A percentile compares a stretch with the other conserved stretches of the same genome.
Evolutionary conservation across 129 eudicot genomes (phyloP).

Genomic region (Lactuca sativa): DNA sequence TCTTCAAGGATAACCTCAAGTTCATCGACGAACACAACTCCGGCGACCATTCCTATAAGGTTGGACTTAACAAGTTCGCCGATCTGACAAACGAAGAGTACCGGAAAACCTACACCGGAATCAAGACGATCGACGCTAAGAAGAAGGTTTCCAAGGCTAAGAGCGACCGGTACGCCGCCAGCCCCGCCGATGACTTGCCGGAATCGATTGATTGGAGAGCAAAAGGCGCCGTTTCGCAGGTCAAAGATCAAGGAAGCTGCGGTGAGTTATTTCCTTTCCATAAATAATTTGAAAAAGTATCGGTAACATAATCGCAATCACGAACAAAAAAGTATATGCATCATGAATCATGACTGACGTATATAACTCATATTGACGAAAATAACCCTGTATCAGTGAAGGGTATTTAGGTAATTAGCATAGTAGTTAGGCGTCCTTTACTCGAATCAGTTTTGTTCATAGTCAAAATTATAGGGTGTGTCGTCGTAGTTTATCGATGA

Average conservation of each 20-base stretch:
- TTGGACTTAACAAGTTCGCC: constrained; percentile 76
- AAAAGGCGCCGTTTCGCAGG: constrained; percentile 69
- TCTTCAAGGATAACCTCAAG: constrained; percentile 72
- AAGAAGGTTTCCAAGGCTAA: constrained; percentile 19
- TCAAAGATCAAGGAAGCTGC: constrained; percentile 88
- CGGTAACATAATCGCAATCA: not conserved
- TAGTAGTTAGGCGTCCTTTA: too few relatives aligned
- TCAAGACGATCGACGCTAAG: constrained; percentile 28
- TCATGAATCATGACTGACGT: constrained; percentile 11
- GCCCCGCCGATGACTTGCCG: constrained; percentile 62
- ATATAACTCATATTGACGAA: not conserved
- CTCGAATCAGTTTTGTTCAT: too few relatives aligned
- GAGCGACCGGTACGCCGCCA: constrained; percentile 52
- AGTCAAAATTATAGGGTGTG: too few relatives aligned
- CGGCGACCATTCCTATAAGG: constrained; percentile 47
- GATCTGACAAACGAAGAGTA: constrained; percentile 87
- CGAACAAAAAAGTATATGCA: not conserved
- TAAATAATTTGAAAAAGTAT: not conserved
- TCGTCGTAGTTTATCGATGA: too few relatives aligned
- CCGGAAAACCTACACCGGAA: constrained; percentile 48
- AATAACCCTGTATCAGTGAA: not conserved
- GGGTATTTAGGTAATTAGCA: not conserved
- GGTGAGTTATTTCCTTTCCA: constrained; percentile 39
- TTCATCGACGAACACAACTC: constrained; percentile 72
- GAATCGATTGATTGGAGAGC: constrained; percentile 77